Evolutionary conservation across 139 green algal species (phyloP), one percentile per base, ranked within the genome.

Genomic region (Coccomyxa sp.): DNA sequence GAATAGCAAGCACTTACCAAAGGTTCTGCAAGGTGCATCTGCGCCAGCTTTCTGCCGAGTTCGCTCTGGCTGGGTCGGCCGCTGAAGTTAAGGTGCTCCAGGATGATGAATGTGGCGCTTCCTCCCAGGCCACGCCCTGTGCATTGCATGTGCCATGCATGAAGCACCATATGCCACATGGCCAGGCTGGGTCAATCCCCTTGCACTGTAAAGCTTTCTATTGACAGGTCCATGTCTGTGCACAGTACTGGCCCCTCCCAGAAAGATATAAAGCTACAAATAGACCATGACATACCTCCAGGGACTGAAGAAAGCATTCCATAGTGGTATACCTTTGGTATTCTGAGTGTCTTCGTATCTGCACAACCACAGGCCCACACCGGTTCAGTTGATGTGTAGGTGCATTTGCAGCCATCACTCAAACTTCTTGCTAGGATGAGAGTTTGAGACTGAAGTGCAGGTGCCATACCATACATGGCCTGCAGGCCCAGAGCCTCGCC

Each of bases 101-200:
- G 98, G n/a, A 98, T 89, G 67, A 99, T 97, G 89, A 95, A 99
- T 45, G 84, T 91, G 59, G 93, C 95, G 9, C 79, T 67, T 28
- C 82, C 77, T 80, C 30, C 57, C 27, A 31, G n/a, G 4, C n/a
- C 15, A 10, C n/a, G 31, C 77, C 51, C 77, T 38, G 51, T 68
- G 18, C 51, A 71, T 21, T 1, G 58, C 14, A 80, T 58, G 0
- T 63, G 76, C 76, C 30, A 80, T 18, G 30, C 30, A 17, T 58
- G 38, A 51, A 51, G 38, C 38, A 51, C 7, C 38, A 51, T 7
- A 51, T 7, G 38, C 38, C 38, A 51, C 38, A 51, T 51, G 38
- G 38, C 38, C 14, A n/a, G 76, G 3, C 30, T 57, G 14, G 27
- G 16, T 28, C 18, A 14, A 63, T 10, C 16, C n/a, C 30, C 4